These are phyloP conservation scores for Aspergillus novoparasiticus DNA, from an alignment of 2,329 filamentous ascomycete genomes.

Conservation along the genomic window DNA sequence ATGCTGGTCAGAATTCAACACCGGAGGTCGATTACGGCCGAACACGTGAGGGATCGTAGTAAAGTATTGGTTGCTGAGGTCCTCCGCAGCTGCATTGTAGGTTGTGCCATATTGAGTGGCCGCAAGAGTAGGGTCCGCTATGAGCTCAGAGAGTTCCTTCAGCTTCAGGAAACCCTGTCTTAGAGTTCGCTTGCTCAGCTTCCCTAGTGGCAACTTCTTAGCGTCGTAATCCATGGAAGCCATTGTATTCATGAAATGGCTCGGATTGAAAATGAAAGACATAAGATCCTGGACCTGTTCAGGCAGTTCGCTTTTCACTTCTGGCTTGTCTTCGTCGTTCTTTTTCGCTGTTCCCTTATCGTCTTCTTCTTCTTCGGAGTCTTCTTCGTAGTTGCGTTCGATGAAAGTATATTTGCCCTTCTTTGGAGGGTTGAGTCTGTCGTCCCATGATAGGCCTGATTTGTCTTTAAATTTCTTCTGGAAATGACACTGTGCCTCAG, in stretches of 20 bases:
- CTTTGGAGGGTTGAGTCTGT: slow-evolving; percentile 54
- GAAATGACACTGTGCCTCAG: slow-evolving; percentile 48
- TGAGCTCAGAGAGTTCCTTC: slow-evolving; percentile 70
- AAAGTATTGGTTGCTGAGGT: slow-evolving; percentile 77
- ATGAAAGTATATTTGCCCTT: slow-evolving; percentile 73
- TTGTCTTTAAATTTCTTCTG: slow-evolving; percentile 62
- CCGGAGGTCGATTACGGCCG: slow-evolving; percentile 70
- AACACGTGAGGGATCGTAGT: slow-evolving; percentile 81
- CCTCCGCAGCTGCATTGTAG: slow-evolving; percentile 53
- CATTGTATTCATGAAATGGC: slow-evolving; percentile 65
- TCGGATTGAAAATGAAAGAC: slow-evolving; percentile 79
- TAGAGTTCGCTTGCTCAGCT: slow-evolving; percentile 78
- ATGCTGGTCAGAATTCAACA: slow-evolving; percentile 59
- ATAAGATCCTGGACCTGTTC: slow-evolving; percentile 68
- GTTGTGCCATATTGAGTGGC: slow-evolving; percentile 45
- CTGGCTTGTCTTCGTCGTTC: slow-evolving; percentile 38
- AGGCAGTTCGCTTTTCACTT: slow-evolving; percentile 60
- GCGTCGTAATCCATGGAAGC: slow-evolving; percentile 48
- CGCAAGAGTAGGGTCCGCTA: slow-evolving; percentile 58
- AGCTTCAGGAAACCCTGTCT: slow-evolving; percentile 73
- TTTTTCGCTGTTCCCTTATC: slow-evolving; percentile 31
- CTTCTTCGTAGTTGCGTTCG: slow-evolving; percentile 73
- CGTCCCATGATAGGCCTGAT: slow-evolving; percentile 54
- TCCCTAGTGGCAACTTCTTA: slow-evolving; percentile 78
- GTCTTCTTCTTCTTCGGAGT: slow-evolving; percentile 54